These are phyloP conservation scores for Kandelia obovata DNA, from an alignment of 345 rosid species.

Conservation along the genomic window DNA sequence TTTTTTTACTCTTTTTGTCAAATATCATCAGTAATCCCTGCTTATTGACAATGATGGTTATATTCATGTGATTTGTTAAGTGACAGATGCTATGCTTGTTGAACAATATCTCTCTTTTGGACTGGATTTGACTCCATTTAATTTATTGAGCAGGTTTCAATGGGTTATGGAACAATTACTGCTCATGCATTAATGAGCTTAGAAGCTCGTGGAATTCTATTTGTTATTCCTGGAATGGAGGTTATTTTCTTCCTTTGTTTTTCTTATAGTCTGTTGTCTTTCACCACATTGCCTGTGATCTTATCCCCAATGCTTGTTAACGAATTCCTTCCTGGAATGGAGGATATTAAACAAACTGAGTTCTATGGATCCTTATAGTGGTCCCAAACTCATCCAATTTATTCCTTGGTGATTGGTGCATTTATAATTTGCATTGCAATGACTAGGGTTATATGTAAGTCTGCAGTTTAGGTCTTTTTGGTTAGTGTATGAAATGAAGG, in stretches of 20 bases:
- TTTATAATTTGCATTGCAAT: background rate
- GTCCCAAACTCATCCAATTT: background rate
- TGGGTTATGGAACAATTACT: slow-evolving; percentile 86
- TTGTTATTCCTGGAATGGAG: slow-evolving; percentile 84
- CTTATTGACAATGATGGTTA: too few relatives aligned
- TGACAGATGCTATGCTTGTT: background rate
- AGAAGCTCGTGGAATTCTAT: slow-evolving; percentile 93
- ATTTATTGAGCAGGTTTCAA: slow-evolving; percentile 62
- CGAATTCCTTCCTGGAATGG: too few relatives aligned
- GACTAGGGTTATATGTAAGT: background rate
- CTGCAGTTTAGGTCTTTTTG: background rate
- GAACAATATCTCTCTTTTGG: background rate
- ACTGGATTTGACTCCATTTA: slow-evolving; percentile 13
- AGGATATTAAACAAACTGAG: background rate
- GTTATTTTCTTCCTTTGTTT: slow-evolving; percentile 30
- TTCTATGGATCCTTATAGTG: background rate
- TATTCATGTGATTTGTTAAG: too few relatives aligned
- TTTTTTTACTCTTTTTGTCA: too few relatives aligned
- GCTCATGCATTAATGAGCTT: slow-evolving; percentile 84
- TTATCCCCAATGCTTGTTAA: background rate
- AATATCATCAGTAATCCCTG: too few relatives aligned
- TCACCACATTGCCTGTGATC: background rate
- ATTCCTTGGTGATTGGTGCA: background rate
- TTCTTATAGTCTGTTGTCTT: background rate
- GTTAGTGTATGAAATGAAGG: too few relatives aligned